A percentile compares a stretch with the other conserved stretches of the same genome.
Evolutionary conservation across 805 yeast species (phyloP).

Genomic region (Starmera dryadoides): DNA sequence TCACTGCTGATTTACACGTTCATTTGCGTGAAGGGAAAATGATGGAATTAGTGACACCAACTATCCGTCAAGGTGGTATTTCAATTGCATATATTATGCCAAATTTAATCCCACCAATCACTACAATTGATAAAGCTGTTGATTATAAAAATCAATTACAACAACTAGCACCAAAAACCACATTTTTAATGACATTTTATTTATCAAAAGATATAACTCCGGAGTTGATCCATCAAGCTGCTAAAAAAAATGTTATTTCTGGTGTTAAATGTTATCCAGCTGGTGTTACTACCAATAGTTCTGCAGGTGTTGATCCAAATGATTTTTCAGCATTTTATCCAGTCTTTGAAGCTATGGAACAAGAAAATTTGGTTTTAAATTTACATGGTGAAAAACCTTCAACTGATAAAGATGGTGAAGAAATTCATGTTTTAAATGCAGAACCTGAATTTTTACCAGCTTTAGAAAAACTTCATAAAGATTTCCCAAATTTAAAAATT

Average conservation of each 20-base stretch:
- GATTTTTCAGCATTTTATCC: slow-evolving; percentile 88
- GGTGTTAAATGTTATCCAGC: slow-evolving; percentile 99
- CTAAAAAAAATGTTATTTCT: slow-evolving; percentile 52
- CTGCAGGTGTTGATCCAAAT: slow-evolving; percentile 87
- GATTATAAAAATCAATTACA: slow-evolving; percentile 62
- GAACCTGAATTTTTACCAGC: slow-evolving; percentile 92
- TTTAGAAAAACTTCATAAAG: slow-evolving; percentile 62
- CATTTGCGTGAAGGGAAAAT: slow-evolving; percentile 91
- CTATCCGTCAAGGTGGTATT: slow-evolving; percentile 84
- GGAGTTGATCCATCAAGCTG: slow-evolving; percentile 76
- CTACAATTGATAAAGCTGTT: slow-evolving; percentile 63
- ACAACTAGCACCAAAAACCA: slow-evolving; percentile 68
- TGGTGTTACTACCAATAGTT: slow-evolving; percentile 97
- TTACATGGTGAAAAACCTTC: slow-evolving; percentile 95
- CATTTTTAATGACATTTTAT: slow-evolving; percentile 88
- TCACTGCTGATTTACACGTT: slow-evolving; percentile 90
- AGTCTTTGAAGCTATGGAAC: slow-evolving; percentile 81
- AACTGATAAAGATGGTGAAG: slow-evolving; percentile 42
- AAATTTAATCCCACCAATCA: slow-evolving; percentile 86
- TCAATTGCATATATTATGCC: slow-evolving; percentile 96
- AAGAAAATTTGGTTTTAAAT: slow-evolving; percentile 69
- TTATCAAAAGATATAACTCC: slow-evolving; percentile 77
- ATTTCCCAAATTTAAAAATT: slow-evolving; percentile 82
- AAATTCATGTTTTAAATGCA: slow-evolving; percentile 88
- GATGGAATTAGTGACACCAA: slow-evolving; percentile 90